Percentiles rank a stretch among this genome's conserved stretches.
These are phyloP conservation scores for Vitis hybrid DNA, from an alignment of 177 flowering plant genomes.

Conservation along the genomic window DNA sequence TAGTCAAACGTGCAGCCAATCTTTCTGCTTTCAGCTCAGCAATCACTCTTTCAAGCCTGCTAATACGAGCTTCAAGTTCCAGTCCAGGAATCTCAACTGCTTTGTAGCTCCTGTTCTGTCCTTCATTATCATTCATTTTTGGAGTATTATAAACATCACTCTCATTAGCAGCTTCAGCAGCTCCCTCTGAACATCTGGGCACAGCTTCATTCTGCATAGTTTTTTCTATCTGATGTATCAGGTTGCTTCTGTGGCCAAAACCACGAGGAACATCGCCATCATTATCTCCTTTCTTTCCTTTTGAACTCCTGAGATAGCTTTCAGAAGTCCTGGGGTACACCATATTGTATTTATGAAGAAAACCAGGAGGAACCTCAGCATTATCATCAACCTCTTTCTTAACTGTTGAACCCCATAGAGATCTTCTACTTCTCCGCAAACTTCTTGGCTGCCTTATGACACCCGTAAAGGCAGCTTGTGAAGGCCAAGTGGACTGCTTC, in stretches of 20 bases:
- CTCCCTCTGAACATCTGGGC: background rate
- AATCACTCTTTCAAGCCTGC: conserved; percentile 5
- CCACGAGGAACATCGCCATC: background rate
- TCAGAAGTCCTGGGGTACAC: background rate
- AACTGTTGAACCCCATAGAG: background rate
- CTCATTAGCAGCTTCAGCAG: too few species aligned
- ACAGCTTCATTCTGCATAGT: background rate
- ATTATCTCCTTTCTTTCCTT: background rate
- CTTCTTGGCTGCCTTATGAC: background rate
- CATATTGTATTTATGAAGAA: background rate
- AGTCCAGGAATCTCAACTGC: background rate
- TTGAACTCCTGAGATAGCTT: background rate
- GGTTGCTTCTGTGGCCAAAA: background rate
- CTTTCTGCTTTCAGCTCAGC: background rate
- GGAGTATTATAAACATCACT: too few species aligned
- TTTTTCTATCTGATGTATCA: background rate
- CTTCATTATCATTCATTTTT: background rate
- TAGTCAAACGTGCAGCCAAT: background rate
- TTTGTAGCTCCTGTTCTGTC: background rate
- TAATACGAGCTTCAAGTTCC: conserved; percentile 3
- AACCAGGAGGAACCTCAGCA: conserved; percentile 1
- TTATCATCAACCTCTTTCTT: background rate
- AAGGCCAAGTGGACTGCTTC: conserved; percentile 4
- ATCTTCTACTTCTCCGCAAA: background rate
- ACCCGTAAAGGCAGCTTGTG: background rate